These are phyloP conservation scores for Paramecium tetraurelia DNA, from an alignment of 73 alveolate genomes.

Conservation along the genomic window DNA sequence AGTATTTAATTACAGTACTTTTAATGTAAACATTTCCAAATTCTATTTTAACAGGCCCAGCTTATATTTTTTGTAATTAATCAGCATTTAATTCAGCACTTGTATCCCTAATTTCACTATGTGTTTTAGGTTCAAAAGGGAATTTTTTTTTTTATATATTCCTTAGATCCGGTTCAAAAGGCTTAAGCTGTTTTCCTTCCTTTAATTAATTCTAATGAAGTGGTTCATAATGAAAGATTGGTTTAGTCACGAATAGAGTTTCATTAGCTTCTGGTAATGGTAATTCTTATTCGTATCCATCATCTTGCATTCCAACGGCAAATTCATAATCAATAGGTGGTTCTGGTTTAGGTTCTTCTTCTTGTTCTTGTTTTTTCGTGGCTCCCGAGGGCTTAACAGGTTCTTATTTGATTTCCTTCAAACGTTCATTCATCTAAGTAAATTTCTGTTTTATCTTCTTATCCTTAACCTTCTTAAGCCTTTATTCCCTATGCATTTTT, in stretches of 20 bases:
- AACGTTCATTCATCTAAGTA: constrained; percentile 67
- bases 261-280: constrained; percentile 77
- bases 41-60: constrained; percentile 91
- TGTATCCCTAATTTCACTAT: constrained; percentile 97
- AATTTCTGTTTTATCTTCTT: constrained; percentile 65
- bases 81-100: constrained; percentile 85
- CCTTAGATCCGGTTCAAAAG: constrained; percentile 70
- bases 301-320: constrained; percentile 62
- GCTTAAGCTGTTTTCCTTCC: constrained; percentile 29
- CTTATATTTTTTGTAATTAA: constrained; percentile 88
- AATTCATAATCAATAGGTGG: constrained; percentile 63
- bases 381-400: constrained; percentile 59
- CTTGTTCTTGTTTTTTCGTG: constrained; percentile 62
- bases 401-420: constrained; percentile 80
- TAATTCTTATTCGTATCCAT: constrained; percentile 20
- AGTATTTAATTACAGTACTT: constrained; percentile 84
- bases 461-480: constrained; percentile 74
- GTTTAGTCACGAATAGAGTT: constrained; percentile 80
- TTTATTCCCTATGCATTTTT: constrained; percentile 63
- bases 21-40: constrained; percentile 92
- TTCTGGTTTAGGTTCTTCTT: constrained; percentile 46
- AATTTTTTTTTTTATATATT: constrained; percentile 74
- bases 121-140: constrained; percentile 90
- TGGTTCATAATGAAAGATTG: constrained; percentile 83
- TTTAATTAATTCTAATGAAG: constrained; percentile 10